Evolutionary conservation across 805 yeast genomes (phyloP), one percentile per base, ranked within the genome.

Genomic region (Lipomyces yamanashiensis): DNA sequence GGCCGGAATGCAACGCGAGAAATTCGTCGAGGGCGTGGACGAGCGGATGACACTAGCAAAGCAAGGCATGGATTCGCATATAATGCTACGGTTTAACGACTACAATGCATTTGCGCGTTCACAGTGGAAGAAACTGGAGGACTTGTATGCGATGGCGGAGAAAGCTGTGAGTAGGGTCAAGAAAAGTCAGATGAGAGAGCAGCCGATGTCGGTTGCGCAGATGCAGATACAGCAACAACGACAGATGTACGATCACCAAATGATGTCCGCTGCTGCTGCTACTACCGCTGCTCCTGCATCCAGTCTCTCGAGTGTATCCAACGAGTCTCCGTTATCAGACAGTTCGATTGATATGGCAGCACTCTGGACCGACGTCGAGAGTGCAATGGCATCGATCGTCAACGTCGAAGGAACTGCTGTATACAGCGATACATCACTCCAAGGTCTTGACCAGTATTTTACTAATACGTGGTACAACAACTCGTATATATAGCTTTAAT

Each of bases 361-460:
- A 15, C 39, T 41, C n/a, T 53, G 57, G 57, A 40, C 21, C 23
- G 57, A 53, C 13, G 57, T 53, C 5, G 57, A 53, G 44, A 37
- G 33, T 10, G 48, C 48, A n/a, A 19, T 53, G 57, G 19, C 55
- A 34, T 52, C 55, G 36, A 40, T 52, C 13, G n/a, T 39, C n/a
- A 40, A 39, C 28, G 39, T 9, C 48, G 48, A 40, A 5, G 34
- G 39, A 15, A 7, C 48, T 7, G 34, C 6, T 37, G 10, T 40
- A 12, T 12, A 15, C 13, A 36, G 7, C 15, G 57, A 41, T 23
- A 23, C 57, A 3, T 23, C 57, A 37, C 23, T 41, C 23, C 40
- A 15, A 12, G 21, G 57, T 12, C 39, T 53, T 10, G 57, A 53
- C 15, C 57, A 53, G 48, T 41, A 23, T 23, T 53, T 53, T 23